Evolutionary conservation across 2,329 filamentous ascomycete genomes (phyloP).

Genomic region (Pseudogymnoascus sp.): DNA sequence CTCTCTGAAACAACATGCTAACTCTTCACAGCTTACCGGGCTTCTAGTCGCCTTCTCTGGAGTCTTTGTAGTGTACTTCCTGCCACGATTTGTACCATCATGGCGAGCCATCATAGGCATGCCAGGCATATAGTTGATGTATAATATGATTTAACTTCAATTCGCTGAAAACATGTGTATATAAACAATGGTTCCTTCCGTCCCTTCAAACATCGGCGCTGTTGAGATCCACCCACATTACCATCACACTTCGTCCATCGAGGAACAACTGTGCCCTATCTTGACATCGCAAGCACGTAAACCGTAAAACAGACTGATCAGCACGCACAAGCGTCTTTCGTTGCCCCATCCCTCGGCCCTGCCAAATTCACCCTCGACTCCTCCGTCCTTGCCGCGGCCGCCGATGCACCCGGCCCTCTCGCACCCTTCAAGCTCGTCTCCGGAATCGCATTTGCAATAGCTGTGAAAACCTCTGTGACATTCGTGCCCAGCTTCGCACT

Average conservation of each 20-base stretch:
- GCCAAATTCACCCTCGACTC: slow-evolving; percentile 73
- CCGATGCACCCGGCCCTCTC: slow-evolving; percentile 58
- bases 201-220: neutral
- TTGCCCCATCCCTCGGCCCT: slow-evolving; percentile 61
- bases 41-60: slow-evolving; percentile 38
- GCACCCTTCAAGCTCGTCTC: slow-evolving; percentile 92
- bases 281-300: slow-evolving; percentile 1
- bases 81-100: slow-evolving; percentile 36
- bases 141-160: slow-evolving; percentile 8
- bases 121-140: slow-evolving; percentile 29
- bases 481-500: slow-evolving; percentile 94
- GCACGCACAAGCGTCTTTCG: slow-evolving; percentile 89
- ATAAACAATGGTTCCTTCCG: neutral
- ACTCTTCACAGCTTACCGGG: slow-evolving; percentile 36
- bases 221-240: neutral
- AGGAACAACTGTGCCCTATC: slow-evolving; percentile 13
- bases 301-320: slow-evolving; percentile 31
- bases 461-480: slow-evolving; percentile 92
- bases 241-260: neutral
- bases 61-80: slow-evolving; percentile 42
- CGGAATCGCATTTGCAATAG: slow-evolving; percentile 95
- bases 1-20: neutral
- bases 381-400: slow-evolving; percentile 44
- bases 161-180: slow-evolving; percentile 5
- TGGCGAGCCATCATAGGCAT: slow-evolving; percentile 39